Evolutionary conservation across 306 rosid species (phyloP).

Genomic region (Spatholobus suberectus): DNA sequence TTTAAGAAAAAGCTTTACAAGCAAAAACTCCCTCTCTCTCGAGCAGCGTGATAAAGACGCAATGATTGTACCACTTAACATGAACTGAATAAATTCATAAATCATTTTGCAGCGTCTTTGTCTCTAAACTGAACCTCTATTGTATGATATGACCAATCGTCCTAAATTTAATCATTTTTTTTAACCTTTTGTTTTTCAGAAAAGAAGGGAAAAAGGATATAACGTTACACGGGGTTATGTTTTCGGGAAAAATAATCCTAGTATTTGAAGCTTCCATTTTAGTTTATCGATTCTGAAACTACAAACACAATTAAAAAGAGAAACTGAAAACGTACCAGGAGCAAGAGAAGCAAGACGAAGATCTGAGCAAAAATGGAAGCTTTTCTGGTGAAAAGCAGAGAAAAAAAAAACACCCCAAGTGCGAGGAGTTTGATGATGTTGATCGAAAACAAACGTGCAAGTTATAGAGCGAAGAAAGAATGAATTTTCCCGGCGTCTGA

Average conservation of each 20-base stretch:
- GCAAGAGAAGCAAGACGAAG: conserved; percentile 54
- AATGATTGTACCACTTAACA: neutral
- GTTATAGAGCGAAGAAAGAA: conserved; percentile 21
- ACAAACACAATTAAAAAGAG: neutral
- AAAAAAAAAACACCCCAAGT: conserved; percentile 40
- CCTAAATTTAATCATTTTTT: neutral
- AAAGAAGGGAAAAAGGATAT: neutral
- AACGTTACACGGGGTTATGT: neutral
- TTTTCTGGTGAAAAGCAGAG: conserved; percentile 20
- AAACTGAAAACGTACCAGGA: conserved; percentile 46
- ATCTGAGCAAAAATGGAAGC: conserved; percentile 50
- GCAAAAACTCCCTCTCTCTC: neutral
- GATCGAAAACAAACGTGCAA: conserved; percentile 16
- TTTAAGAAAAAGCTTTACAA: conserved; percentile 3
- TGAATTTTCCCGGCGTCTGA: neutral
- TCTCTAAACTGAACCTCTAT: neutral
- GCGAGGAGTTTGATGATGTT: neutral
- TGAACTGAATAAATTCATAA: conserved; percentile 1
- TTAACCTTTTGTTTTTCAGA: neutral
- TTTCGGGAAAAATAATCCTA: neutral
- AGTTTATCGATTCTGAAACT: neutral
- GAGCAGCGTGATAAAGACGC: conserved; percentile 6
- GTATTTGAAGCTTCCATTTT: neutral
- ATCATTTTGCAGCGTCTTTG: conserved; percentile 3
- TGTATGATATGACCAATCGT: neutral